Evolutionary conservation across 1,139 yeast species (phyloP).

Genomic region (Taphrina populina): DNA sequence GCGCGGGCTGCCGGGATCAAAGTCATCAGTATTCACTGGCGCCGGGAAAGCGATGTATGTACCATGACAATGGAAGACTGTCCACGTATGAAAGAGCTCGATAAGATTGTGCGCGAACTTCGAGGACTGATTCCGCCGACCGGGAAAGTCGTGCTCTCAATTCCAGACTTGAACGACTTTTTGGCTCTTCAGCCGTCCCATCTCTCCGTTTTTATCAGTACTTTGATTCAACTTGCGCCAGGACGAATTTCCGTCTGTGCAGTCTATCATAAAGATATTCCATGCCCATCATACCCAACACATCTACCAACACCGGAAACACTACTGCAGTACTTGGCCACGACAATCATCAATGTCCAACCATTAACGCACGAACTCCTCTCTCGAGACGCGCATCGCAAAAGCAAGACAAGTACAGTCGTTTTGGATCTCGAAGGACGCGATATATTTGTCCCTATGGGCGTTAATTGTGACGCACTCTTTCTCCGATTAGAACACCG

Average conservation of each 20-base stretch:
- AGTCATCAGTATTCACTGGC: conserved; percentile 23
- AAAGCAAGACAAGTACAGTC: conserved; percentile 11
- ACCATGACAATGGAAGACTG: conserved; percentile 1
- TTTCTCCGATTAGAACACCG: conserved; percentile 26
- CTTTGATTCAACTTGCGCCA: conserved; percentile 18
- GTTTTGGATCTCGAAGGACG: conserved; percentile 17
- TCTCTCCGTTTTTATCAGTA: conserved; percentile 19
- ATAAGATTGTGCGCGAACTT: conserved; percentile 15
- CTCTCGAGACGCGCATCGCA: conserved; percentile 13
- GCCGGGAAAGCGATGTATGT: conserved; percentile 15
- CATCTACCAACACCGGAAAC: conserved; percentile 29
- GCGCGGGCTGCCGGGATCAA: conserved; percentile 9
- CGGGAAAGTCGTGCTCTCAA: conserved; percentile 8
- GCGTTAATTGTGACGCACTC: conserved; percentile 6
- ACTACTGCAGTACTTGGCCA: conserved; percentile 25
- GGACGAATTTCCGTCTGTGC: conserved; percentile 22
- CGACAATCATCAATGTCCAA: conserved; percentile 24
- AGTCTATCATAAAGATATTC: conserved; percentile 20
- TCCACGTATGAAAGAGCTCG: conserved; percentile 10
- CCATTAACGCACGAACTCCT: conserved; percentile 21
- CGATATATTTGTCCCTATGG: conserved; percentile 14
- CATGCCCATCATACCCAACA: conserved; percentile 13
- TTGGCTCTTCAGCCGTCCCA: conserved; percentile 25
- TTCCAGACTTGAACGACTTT: conserved; percentile 27
- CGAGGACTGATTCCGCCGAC: neutral